Percentiles rank a stretch among this genome's conserved stretches.
These are phyloP conservation scores for Aspergillus affinis DNA, from an alignment of 495 filamentous ascomycete genomes.

Conservation along the genomic window DNA sequence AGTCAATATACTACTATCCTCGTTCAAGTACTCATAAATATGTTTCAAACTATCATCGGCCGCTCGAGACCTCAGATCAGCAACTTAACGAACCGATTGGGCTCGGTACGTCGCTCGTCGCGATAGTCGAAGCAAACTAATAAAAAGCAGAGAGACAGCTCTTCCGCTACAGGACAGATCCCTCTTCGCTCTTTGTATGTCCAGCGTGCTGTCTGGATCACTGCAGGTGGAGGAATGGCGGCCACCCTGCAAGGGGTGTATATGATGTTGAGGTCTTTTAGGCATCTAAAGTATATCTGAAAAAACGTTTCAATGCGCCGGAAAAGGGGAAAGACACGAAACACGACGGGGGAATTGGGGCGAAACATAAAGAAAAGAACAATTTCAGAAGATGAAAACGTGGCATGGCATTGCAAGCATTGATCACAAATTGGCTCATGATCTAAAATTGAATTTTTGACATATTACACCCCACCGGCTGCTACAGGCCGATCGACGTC, in stretches of 20 bases:
- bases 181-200: constrained; percentile 25
- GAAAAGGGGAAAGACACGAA: too few relatives aligned
- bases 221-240: constrained; percentile 32
- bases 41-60: background rate
- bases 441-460: too few relatives aligned
- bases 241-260: constrained; percentile 33
- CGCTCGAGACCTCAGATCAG: background rate
- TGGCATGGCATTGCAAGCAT: too few relatives aligned
- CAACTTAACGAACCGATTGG: background rate
- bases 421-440: too few relatives aligned
- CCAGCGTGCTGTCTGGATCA: constrained; percentile 33
- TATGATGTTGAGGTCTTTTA: constrained; percentile 32
- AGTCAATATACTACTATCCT: too few relatives aligned
- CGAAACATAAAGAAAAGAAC: too few relatives aligned
- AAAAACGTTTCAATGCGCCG: too few relatives aligned
- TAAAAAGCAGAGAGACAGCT: background rate
- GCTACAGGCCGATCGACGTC: too few relatives aligned
- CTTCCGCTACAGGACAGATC: constrained; percentile 15
- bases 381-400: too few relatives aligned
- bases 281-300: constrained; percentile 29
- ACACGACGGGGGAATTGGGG: too few relatives aligned
- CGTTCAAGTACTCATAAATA: background rate
- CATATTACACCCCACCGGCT: too few relatives aligned
- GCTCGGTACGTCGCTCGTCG: background rate
- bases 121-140: background rate